Percentiles rank a stretch among this genome's conserved stretches.
phyloP scores from a whole-genome alignment of 1,284 basidiomycete genomes.

The Apiotrichum gracile region DNA sequence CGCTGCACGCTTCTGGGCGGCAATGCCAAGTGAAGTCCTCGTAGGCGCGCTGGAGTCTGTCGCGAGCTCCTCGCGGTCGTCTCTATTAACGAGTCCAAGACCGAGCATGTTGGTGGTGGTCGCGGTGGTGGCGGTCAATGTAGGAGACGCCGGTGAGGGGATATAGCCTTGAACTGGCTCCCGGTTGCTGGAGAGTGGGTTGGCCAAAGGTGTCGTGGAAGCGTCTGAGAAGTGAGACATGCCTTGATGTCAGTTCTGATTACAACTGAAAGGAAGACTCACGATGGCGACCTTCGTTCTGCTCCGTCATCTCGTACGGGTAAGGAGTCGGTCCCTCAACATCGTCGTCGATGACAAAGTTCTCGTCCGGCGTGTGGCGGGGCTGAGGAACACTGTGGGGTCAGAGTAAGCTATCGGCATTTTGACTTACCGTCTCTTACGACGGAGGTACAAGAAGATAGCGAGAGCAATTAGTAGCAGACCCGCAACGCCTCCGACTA shows the following conservation, averaged over 20 bases:
- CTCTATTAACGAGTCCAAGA: background rate
- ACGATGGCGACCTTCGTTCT: background rate
- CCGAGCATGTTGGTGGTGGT: background rate
- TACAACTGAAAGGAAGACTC: background rate
- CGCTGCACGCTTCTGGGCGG: background rate
- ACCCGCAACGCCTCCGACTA: background rate
- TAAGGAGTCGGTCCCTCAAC: background rate
- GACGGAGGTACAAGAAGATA: background rate
- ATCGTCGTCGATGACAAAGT: constrained; percentile 3
- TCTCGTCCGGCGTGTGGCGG: background rate
- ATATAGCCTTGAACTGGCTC: background rate
- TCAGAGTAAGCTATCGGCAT: background rate
- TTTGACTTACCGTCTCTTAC: background rate
- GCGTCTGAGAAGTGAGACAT: background rate
- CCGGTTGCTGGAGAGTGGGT: background rate
- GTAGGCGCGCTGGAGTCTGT: background rate
- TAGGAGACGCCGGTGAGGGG: background rate
- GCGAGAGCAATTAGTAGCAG: background rate
- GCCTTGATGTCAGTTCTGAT: background rate
- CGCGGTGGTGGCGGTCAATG: background rate
- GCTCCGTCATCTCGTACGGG: background rate
- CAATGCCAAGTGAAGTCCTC: background rate
- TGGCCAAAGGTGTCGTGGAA: background rate
- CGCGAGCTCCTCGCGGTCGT: background rate
- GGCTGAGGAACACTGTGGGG: background rate